These are phyloP conservation scores for Polytrichum commune DNA, from an alignment of 225 moss, liverwort and hornwort genomes.

Conservation along the genomic window DNA sequence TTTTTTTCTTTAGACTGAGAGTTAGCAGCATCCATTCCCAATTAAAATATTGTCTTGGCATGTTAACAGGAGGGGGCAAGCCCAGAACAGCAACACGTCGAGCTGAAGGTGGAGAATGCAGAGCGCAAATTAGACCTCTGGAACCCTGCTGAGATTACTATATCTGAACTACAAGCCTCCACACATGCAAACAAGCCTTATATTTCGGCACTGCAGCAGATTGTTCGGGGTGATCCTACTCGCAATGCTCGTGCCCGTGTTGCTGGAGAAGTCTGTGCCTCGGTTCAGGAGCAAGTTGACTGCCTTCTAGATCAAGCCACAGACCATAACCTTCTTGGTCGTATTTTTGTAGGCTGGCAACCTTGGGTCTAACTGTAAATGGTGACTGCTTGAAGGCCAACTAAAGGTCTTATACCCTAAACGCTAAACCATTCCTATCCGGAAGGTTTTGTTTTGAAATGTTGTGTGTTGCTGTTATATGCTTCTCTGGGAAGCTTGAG, in stretches of 20 bases:
- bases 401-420: too few relatives aligned
- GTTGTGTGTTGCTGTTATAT: too few relatives aligned
- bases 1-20: too few relatives aligned
- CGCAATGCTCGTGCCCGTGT: slow-evolving; percentile 62
- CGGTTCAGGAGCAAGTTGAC: slow-evolving; percentile 84
- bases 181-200: slow-evolving; percentile 82
- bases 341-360: slow-evolving; percentile 88
- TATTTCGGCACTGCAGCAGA: slow-evolving; percentile 53
- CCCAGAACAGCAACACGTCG: slow-evolving; percentile 70
- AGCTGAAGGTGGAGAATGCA: slow-evolving; percentile 87
- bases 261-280: slow-evolving; percentile 42
- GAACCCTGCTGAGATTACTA: slow-evolving; percentile 80
- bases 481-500: too few relatives aligned
- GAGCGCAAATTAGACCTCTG: slow-evolving; percentile 79
- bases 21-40: too few relatives aligned
- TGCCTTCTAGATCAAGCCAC: slow-evolving; percentile 91
- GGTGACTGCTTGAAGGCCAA: too few relatives aligned
- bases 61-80: slow-evolving; percentile 25
- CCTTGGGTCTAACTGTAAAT: slow-evolving; percentile 66
- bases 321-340: slow-evolving; percentile 84
- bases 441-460: too few relatives aligned
- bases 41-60: too few relatives aligned
- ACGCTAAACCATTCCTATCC: too few relatives aligned
- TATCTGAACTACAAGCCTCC: slow-evolving; percentile 74
- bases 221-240: slow-evolving; percentile 57